phyloP scores from a whole-genome alignment of 257 asterid genomes.

The Galeopsis tetrahit region DNA sequence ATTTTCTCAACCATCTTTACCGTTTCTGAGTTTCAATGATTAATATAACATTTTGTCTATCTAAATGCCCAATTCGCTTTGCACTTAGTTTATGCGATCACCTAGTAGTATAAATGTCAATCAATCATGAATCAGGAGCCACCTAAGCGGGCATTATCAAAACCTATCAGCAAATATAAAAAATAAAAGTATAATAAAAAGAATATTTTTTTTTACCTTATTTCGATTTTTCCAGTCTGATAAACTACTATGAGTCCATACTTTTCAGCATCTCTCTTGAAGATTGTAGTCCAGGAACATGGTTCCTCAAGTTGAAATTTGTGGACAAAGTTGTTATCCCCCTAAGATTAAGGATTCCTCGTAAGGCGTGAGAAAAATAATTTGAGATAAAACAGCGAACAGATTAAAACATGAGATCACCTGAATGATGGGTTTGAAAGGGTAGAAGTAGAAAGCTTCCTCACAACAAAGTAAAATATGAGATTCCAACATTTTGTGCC shows the following conservation, averaged over 20 bases:
- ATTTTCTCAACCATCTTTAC: too few species aligned
- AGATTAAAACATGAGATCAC: conserved; percentile 41
- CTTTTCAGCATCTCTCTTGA: conserved; percentile 56
- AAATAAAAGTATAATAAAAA: conserved; percentile 21
- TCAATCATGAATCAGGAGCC: conserved; percentile 24
- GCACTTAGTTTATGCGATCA: conserved; percentile 7
- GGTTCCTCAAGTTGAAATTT: conserved; percentile 72
- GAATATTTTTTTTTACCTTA: conserved; percentile 52
- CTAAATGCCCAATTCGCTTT: conserved; percentile 1
- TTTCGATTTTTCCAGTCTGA: conserved; percentile 83
- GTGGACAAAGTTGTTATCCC: conserved; percentile 43
- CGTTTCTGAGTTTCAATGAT: not conserved
- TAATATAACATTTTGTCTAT: not conserved
- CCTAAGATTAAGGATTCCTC: conserved; percentile 53
- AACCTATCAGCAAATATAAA: conserved; percentile 9
- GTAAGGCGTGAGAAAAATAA: conserved; percentile 35
- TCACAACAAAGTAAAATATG: conserved; percentile 74
- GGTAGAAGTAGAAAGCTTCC: conserved; percentile 63
- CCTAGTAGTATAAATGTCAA: conserved; percentile 15
- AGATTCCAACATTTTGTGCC: conserved; percentile 41
- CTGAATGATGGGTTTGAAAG: conserved; percentile 64
- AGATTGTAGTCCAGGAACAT: conserved; percentile 79
- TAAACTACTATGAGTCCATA: conserved; percentile 65
- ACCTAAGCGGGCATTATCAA: conserved; percentile 23
- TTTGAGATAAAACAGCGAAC: conserved; percentile 8